Evolutionary conservation across 78 protist species (phyloP).

Genomic region (Emiliania huxleyi): DNA sequence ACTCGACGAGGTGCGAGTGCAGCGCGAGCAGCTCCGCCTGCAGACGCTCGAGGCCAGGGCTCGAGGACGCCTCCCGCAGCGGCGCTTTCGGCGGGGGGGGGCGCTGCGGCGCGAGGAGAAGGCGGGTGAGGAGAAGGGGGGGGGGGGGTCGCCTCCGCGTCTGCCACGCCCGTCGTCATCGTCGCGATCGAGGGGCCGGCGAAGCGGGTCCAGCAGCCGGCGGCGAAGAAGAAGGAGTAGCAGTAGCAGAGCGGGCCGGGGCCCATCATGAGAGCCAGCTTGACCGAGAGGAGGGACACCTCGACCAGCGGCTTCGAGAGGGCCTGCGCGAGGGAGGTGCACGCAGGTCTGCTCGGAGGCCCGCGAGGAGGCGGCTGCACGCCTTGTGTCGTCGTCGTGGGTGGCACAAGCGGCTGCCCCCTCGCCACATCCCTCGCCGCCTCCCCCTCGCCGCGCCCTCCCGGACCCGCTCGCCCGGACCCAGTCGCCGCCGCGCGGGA

Average conservation of each 20-base stretch:
- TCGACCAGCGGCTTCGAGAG: neutral
- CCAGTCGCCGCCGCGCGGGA: too few relatives aligned
- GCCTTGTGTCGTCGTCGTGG: too few relatives aligned
- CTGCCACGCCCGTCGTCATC: neutral
- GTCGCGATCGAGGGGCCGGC: neutral
- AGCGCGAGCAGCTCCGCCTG: neutral
- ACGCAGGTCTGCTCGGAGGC: too few relatives aligned
- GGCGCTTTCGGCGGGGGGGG: too few relatives aligned
- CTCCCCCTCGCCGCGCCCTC: too few relatives aligned
- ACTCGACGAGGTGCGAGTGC: neutral
- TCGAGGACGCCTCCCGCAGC: too few relatives aligned
- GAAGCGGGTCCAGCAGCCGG: neutral
- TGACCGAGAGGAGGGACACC: neutral
- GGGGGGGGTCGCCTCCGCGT: neutral
- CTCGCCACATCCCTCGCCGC: too few relatives aligned
- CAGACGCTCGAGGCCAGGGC: neutral
- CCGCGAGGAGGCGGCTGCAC: too few relatives aligned
- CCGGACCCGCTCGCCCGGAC: too few relatives aligned
- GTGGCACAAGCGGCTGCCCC: too few relatives aligned
- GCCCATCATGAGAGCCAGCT: neutral
- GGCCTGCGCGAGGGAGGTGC: neutral
- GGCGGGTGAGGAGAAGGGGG: too few relatives aligned
- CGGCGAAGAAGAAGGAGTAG: neutral
- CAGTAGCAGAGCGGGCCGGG: neutral
- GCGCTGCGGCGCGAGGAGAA: too few relatives aligned